Evolutionary conservation across 257 asterid species (phyloP), one percentile per base, ranked within the genome.

Genomic region (Lycium barbarum): DNA sequence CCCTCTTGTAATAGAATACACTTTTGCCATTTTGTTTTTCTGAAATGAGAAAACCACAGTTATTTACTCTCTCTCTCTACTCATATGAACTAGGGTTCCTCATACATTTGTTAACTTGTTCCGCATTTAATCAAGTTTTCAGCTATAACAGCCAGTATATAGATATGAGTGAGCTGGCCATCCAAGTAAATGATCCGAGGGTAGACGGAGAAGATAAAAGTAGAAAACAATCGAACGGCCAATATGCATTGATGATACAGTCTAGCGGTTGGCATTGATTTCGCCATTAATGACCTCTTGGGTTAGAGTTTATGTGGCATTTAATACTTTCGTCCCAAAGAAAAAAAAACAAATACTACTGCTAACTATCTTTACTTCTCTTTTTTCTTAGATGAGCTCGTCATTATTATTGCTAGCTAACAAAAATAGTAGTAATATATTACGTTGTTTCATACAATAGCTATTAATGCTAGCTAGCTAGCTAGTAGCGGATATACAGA

Each of bases 221-320:
- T 82, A 13, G n/a, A 51, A 3, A 62, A 62, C 6, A 38, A 76
- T 33, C 85, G 85, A 85, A 85, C 84, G 88, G 88, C 86, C 87
- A 67, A 66, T 66, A 54, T 70, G 88, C 90, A 90, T 91, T 91
- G 84, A 35, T 88, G 72, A 45, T 45, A 49, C 26, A 84, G 86
- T 89, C 89, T 93, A 93, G 91, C 95, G 58, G 93, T 83, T 71
- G 58, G 79, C 93, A 89, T 91, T 91, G 87, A 92, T 85, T 88
- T 86, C 92, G 26, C 84, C 90, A 90, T 83, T 88, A 76, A 86
- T 92, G 92, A 82, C 84, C 38, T 70, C 53, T 38, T 10, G 55
- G 86, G 91, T 86, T 83, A 84, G 78, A 83, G 87, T 74, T 87
- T 87, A 86, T 84, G 90, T 79, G 84, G 35, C 86, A 86, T 78